These are phyloP conservation scores for Phytophthora pisi DNA, from an alignment of 352 stramenopile genomes.

Conservation along the genomic window DNA sequence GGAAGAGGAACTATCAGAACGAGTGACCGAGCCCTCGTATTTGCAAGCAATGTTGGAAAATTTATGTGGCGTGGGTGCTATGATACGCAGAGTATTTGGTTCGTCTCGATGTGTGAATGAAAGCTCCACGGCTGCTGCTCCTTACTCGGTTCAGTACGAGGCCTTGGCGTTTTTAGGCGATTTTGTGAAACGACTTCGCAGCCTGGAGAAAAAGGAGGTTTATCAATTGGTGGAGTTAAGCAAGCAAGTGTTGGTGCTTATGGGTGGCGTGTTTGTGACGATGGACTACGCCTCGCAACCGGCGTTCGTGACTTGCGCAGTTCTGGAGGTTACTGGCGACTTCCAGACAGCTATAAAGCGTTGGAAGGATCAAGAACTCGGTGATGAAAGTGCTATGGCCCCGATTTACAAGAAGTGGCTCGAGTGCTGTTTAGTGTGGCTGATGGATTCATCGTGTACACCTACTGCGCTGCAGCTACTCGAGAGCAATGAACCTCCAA, in stretches of 20 bases:
- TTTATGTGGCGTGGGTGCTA: conserved; percentile 8
- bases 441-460: conserved; percentile 36
- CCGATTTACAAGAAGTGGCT: conserved; percentile 33
- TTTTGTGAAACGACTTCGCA: conserved; percentile 27
- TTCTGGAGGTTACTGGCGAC: conserved; percentile 40
- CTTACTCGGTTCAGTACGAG: conserved; percentile 39
- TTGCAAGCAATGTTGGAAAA: conserved; percentile 22
- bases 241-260: conserved; percentile 23
- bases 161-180: conserved; percentile 42
- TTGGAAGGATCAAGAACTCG: conserved; percentile 10
- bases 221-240: conserved; percentile 18
- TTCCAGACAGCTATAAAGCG: conserved; percentile 31
- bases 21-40: conserved; percentile 13
- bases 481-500: conserved; percentile 12
- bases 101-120: conserved; percentile 1
- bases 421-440: conserved; percentile 22
- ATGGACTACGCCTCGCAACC: conserved; percentile 36
- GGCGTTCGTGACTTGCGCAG: conserved; percentile 52
- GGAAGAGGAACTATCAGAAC: background rate
- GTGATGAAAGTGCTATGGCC: background rate
- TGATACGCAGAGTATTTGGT: conserved; percentile 23
- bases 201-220: background rate
- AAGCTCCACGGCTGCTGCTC: background rate
- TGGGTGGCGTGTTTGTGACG: conserved; percentile 20
- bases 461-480: conserved; percentile 36